Base-by-base conservation (phyloP, 768 basidiomycete genomes). In the Auricularia sp. region DNA sequence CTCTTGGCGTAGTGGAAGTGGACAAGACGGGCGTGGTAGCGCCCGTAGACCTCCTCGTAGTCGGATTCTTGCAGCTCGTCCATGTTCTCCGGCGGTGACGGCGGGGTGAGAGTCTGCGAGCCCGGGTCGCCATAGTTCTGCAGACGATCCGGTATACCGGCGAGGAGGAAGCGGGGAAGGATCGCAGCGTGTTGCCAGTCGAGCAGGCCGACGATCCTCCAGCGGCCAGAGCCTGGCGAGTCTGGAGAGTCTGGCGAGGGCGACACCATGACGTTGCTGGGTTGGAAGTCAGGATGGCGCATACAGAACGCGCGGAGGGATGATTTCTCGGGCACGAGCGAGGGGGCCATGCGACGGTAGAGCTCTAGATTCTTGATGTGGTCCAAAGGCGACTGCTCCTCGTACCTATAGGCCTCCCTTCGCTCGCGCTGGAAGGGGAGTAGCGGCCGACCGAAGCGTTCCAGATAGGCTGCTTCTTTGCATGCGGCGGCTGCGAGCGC, bases 161-260 rank as follows among this genome's bases (percentile, higher is more conserved):
- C 75, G 65, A 75, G 77, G 74, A 84, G 82, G 74, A 80, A 84
- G 67, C 67, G 33, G 70, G 83, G 82, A 36, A 83, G 76, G 75
- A 84, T 80, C 3, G 81, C 74, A 67, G 83, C 66, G 72, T 83
- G 81, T 76, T 84, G 82, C 82, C 81, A 83, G 77, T 83, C 81
- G 63, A 82, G 14, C 73, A 82, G 66, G 74, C 81, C 67, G 64
- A 77, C 72, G 70, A 83, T 66, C 43, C 78, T 61, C 68, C 64
- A 73, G 71, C 59, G 64, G 29, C 29, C 29, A 29, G 29, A 29
- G 29, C 29, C 29, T 29, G 29, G 29, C 29, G 29, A 29, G 29
- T 29, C 29, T 29, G 29, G 29, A 69, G 79, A 81, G 71, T 77
- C 82, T 64, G 79, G 66, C 70, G 80, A 82, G 69, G 66, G 74